A percentile compares a stretch with the other conserved stretches of the same genome.
Evolutionary conservation across 331 rosid species (phyloP).

Genomic region (Saraca asoca): DNA sequence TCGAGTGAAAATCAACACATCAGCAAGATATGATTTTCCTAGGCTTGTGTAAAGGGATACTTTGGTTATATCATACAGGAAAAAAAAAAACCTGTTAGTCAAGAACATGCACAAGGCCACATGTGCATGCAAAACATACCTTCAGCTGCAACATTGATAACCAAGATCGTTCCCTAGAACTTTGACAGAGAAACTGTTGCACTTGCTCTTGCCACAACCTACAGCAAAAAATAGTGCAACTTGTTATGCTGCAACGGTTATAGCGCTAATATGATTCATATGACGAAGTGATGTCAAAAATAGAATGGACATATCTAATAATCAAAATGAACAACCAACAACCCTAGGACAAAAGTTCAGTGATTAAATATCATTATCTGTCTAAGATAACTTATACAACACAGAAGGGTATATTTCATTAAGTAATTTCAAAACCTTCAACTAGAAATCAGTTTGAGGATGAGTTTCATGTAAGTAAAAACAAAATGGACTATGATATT

Average conservation of each 20-base stretch:
- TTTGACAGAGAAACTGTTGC: constrained; percentile 42
- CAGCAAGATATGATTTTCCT: too few relatives aligned
- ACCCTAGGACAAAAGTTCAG: neutral
- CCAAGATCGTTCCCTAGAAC: constrained; percentile 61
- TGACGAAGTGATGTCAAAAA: constrained; percentile 26
- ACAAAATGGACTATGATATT: neutral
- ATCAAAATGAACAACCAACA: neutral
- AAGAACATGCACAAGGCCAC: constrained; percentile 27
- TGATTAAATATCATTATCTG: constrained; percentile 30
- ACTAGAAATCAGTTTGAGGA: constrained; percentile 14
- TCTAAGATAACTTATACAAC: constrained; percentile 10
- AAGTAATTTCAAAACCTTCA: constrained; percentile 6
- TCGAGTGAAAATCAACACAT: too few relatives aligned
- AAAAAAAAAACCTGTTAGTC: constrained; percentile 14
- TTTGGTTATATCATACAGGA: constrained; percentile 16
- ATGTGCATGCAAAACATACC: constrained; percentile 46
- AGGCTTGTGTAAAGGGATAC: neutral
- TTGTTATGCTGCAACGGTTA: too few relatives aligned
- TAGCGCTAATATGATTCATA: neutral
- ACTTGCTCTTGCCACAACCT: constrained; percentile 84
- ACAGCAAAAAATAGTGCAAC: constrained; percentile 30
- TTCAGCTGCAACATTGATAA: constrained; percentile 58
- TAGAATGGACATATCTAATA: constrained; percentile 1
- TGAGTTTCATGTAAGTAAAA: constrained; percentile 14
- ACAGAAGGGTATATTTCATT: neutral